phyloP scores from a whole-genome alignment of 768 basidiomycete species.

The Hysterangium stoloniferum region DNA sequence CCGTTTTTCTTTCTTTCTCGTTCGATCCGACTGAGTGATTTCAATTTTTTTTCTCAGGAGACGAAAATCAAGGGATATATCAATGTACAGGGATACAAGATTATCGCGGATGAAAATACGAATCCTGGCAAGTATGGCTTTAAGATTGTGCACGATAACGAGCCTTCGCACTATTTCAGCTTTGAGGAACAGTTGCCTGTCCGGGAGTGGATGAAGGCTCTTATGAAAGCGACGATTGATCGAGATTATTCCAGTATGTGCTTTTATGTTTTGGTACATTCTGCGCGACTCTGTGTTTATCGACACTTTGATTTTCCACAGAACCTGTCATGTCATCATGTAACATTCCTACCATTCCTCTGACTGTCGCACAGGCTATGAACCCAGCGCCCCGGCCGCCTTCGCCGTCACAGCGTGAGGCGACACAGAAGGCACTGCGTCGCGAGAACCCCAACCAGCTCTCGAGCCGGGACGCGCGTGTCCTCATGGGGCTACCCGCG shows the following conservation, averaged over 20 bases:
- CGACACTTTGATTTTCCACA: constrained; percentile 26
- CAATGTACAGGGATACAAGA: constrained; percentile 85
- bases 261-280: constrained; percentile 2
- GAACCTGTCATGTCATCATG: constrained; percentile 94
- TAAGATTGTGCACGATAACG: constrained; percentile 82
- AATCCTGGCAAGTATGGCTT: constrained; percentile 94
- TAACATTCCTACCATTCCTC: constrained; percentile 93
- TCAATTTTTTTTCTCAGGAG: constrained; percentile 45
- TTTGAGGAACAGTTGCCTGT: constrained; percentile 78
- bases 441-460: constrained; percentile 81
- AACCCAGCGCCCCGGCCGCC: constrained; percentile 93
- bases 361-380: constrained; percentile 94
- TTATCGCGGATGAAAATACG: constrained; percentile 85
- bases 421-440: constrained; percentile 79
- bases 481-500: constrained; percentile 52
- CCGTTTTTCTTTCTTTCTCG: constrained; percentile 9
- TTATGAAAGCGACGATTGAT: constrained; percentile 97
- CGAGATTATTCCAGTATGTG: constrained; percentile 83
- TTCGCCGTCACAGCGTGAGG: constrained; percentile 79
- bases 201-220: constrained; percentile 99
- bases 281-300: not conserved
- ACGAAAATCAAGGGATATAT: constrained; percentile 95
- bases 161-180: constrained; percentile 86
- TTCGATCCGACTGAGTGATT: not conserved
- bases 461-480: constrained; percentile 68